Conservation (phyloP, 768 basidiomycete genomes). For the Chiua virens region DNA sequence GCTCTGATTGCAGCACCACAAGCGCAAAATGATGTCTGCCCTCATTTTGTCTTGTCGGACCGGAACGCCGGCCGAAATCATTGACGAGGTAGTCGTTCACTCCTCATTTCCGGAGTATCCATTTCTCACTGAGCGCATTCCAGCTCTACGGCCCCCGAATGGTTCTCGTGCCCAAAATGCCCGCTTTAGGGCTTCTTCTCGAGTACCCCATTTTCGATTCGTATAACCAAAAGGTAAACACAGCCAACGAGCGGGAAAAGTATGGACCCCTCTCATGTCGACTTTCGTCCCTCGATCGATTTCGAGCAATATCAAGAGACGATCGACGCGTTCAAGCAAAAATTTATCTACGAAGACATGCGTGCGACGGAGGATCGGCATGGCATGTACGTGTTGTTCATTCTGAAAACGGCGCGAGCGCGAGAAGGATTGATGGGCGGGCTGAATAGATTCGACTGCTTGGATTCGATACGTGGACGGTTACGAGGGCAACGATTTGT, state of each 20-base stretch:
- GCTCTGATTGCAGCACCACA: conserved; percentile 13
- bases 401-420: background rate
- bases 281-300: conserved; percentile 71
- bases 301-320: conserved; percentile 64
- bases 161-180: conserved; percentile 93
- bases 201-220: conserved; percentile 82
- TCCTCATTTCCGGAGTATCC: background rate
- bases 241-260: conserved; percentile 41
- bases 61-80: conserved; percentile 66
- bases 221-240: conserved; percentile 63
- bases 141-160: conserved; percentile 75
- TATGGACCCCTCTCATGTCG: conserved; percentile 51
- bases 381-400: conserved; percentile 59
- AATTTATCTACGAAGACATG: conserved; percentile 85
- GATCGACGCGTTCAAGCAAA: conserved; percentile 83
- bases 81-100: conserved; percentile 58
- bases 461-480: conserved; percentile 79
- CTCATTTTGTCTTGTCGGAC: conserved; percentile 81
- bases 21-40: conserved; percentile 97
- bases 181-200: conserved; percentile 88
- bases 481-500: conserved; percentile 75
- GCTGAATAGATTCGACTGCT: conserved; percentile 66
- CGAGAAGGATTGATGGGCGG: background rate
- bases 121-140: background rate
- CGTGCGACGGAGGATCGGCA: conserved; percentile 76